Evolutionary conservation across 2,329 filamentous ascomycete genomes (phyloP), one percentile per base, ranked within the genome.

Genomic region (Neofusicoccum sp.): DNA sequence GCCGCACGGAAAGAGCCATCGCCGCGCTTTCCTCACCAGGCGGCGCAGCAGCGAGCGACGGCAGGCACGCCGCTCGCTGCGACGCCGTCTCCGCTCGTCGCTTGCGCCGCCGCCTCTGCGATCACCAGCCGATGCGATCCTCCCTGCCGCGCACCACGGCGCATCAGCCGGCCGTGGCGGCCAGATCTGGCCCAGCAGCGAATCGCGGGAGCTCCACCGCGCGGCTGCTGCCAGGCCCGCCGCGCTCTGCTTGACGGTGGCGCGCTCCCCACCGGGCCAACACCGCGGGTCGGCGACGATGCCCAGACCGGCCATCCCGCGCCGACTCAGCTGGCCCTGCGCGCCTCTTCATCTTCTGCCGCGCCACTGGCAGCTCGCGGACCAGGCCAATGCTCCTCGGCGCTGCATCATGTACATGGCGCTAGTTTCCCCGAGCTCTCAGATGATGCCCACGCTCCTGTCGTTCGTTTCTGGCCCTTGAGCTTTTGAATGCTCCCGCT

Each of bases 161-260:
- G 51, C 51, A 24, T 31, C 28, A n/a, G 26, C 36, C 51, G 51
- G 51, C 51, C 70, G 71, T 31, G 71, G 71, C 1, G 69, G 69
- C 31, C 63, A 73, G 24, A 72, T 74, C 49, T 73, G 69, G 70
- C 8, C 28, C 16, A 36, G 7, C 33, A 36, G 38, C 33, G 48
- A 51, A 38, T 51, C 48, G 48, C 47, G 8, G 38, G 4, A 4
- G 12, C 38, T 40, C 38, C 38, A 40, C 38, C n/a, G 14, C 34
- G 34, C 34, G 34, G 34, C 34, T 36, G 34, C 34, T 20, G 4
- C 34, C 34, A 36, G 11, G 11, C 34, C 34, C 34, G 34, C 14
- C 14, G n/a, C 38, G 16, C 20, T 20, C 20, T 20, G 20, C 20
- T 20, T 20, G n/a, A 40, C 14, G n/a, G 38, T 40, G 38, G 38